Evolutionary conservation across 495 filamentous ascomycete genomes (phyloP), one percentile per base, ranked within the genome.

Genomic region (Tuber borchii): DNA sequence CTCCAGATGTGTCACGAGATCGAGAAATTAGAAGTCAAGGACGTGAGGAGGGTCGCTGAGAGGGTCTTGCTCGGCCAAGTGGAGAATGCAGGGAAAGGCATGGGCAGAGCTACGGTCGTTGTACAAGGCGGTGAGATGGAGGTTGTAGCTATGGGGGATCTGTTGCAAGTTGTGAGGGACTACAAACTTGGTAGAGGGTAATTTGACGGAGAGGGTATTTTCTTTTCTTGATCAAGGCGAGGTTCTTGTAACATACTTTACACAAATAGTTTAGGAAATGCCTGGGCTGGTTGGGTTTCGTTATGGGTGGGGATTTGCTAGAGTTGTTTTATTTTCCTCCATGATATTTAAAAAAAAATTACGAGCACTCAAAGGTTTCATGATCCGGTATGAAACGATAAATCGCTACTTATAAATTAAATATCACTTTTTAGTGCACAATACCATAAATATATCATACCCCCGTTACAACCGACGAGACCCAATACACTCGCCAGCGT

Each of bases 1-100:
- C 89, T 88, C 77, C 95, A 98, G 85, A 99, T 98, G 96, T 97
- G 94, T 81, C 84, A 85, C 56, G 89, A 91, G 78, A 99, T 99
- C 76, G 91, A 97, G 78, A 86, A 86, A 5, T 83, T 99, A 82
- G 97, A 90, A 1, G 88, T 97, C 0, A 78, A 90, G 72, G 95
- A 99, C 83, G 85, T 99, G 71, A 87, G 92, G 70, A 88, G 93
- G 70, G 96, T 98, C n/a, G 95, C 95, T 68, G 87, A 86, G 77
- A 85, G 87, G 78, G 90, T 99, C 31, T 88, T 98, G 42, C 88
- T 91, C 73, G 95, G 95, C 5, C 80, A 90, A 74, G 90, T 95
- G 22, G 79, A 88, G 75, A 99, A 97, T 83, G 79, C 83, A 2
- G 95, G 95, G 16, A 81, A 86, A 31, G 95, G 95, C 20, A 95